Evolutionary conservation across 139 green algal genomes (phyloP), one percentile per base, ranked within the genome.

Genomic region (Nannochloris sp.): DNA sequence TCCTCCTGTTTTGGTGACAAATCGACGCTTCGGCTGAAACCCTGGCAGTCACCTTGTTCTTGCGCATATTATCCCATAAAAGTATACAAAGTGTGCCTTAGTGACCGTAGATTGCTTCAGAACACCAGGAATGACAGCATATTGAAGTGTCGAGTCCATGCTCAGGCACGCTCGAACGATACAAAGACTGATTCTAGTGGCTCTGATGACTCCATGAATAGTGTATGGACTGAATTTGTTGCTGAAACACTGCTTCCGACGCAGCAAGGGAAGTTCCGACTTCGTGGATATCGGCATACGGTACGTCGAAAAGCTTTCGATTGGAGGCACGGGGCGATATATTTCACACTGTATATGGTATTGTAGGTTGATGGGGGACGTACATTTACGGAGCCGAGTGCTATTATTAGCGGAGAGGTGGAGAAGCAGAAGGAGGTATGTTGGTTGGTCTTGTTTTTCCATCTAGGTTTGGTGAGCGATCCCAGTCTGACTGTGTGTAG

Each of bases 241-340:
- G 91, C 91, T 2, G 91, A 97, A 69, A 97, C 89, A 1, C 69
- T 93, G 61, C 74, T 97, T 26, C 91, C 91, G 3, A 97, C 91
- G 2, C 55, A 76, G 8, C 82, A 78, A 50, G 91, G 91, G 9
- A 88, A 87, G 30, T 95, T 89, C 56, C 71, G 89, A 11, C 59
- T 97, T 8, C 69, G 90, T 14, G 91, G 79, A 56, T 97, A 97
- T 71, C 81, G 89, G 31, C 91, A 97, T 70, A 89, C 86, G 49
- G 85, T 94, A 50, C 48, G 75, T 37, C 20, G 6, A 20, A 23
- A 10, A 23, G 14, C 6, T 20, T 56, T 56, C 6, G 10, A 28
- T 29, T 28, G 14, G 49, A 28, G 6, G 43, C 43, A 49, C 43
- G 43, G 10, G 10, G 12, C 43, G 43, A 12, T 49, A 12, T 12